Conservation (phyloP, 2,329 filamentous ascomycete genomes). For the Aureobasidium sp. region DNA sequence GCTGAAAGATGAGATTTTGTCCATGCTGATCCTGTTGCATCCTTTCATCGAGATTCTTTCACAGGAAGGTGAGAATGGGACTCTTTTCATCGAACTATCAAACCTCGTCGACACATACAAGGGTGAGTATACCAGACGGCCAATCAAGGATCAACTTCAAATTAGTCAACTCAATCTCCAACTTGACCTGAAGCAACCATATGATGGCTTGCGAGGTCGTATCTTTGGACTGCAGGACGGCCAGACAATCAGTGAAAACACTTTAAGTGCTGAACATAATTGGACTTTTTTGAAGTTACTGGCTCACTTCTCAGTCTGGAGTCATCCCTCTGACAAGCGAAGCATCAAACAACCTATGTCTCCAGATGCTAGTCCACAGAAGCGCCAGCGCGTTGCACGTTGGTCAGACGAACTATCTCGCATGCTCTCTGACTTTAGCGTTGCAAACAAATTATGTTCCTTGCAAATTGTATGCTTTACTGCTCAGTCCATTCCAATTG, state of each 20-base stretch:
- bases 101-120: conserved; percentile 66
- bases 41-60: conserved; percentile 33
- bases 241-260: conserved; percentile 15
- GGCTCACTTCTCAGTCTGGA: conserved; percentile 25
- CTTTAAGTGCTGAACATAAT: conserved; percentile 22
- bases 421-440: background rate
- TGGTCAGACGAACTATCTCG: conserved; percentile 12
- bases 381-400: background rate
- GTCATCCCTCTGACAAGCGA: background rate
- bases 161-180: conserved; percentile 60
- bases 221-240: conserved; percentile 26
- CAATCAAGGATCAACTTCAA: conserved; percentile 65
- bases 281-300: conserved; percentile 36
- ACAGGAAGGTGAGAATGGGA: conserved; percentile 18
- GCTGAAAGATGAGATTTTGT: conserved; percentile 68
- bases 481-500: conserved; percentile 2
- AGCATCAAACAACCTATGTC: background rate
- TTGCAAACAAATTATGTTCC: background rate
- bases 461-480: conserved; percentile 7
- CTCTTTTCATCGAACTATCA: conserved; percentile 43
- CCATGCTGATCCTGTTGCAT: conserved; percentile 57
- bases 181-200: conserved; percentile 30
- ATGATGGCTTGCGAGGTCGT: conserved; percentile 23
- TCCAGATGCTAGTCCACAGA: background rate
- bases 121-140: conserved; percentile 67